Percentiles rank a stretch among this genome's conserved stretches.
Evolutionary conservation across 306 rosid genomes (phyloP).

Genomic region (Acacia acuminata): DNA sequence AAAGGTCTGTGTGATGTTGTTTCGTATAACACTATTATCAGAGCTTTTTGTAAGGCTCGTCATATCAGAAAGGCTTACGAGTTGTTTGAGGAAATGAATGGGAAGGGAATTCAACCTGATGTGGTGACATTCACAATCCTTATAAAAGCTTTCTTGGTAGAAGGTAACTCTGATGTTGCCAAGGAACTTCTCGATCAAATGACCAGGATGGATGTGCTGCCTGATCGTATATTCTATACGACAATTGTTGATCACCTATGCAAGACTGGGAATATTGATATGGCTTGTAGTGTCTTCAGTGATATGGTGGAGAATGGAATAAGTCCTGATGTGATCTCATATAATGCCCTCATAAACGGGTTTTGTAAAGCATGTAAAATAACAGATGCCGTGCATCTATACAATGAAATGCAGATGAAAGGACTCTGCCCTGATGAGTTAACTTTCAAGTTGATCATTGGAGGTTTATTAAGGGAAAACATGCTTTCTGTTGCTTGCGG

Average conservation of each 20-base stretch:
- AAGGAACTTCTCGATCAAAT: slow-evolving; percentile 73
- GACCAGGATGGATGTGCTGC: slow-evolving; percentile 56
- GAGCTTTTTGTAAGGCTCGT: slow-evolving; percentile 59
- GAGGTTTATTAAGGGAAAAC: slow-evolving; percentile 71
- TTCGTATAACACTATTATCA: slow-evolving; percentile 77
- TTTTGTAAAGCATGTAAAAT: slow-evolving; percentile 72
- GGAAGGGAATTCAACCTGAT: slow-evolving; percentile 71
- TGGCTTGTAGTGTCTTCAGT: slow-evolving; percentile 57
- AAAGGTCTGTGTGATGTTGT: slow-evolving; percentile 72
- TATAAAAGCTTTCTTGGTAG: slow-evolving; percentile 65
- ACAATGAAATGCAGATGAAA: slow-evolving; percentile 77
- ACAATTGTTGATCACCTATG: slow-evolving; percentile 65
- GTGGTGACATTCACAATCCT: slow-evolving; percentile 80
- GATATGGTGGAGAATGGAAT: slow-evolving; percentile 79
- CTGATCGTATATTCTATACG: slow-evolving; percentile 71
- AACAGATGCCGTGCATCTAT: slow-evolving; percentile 64
- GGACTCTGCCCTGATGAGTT: slow-evolving; percentile 70
- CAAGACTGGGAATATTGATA: slow-evolving; percentile 61
- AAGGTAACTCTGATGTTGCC: slow-evolving; percentile 61
- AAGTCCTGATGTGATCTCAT: slow-evolving; percentile 74
- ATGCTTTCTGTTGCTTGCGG: slow-evolving; percentile 64
- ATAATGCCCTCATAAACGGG: slow-evolving; percentile 87
- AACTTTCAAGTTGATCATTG: slow-evolving; percentile 83
- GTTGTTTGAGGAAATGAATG: slow-evolving; percentile 74
- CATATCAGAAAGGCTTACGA: slow-evolving; percentile 63